Base-by-base conservation (phyloP, 2,329 filamentous ascomycete genomes). In the Claviceps purpurea region DNA sequence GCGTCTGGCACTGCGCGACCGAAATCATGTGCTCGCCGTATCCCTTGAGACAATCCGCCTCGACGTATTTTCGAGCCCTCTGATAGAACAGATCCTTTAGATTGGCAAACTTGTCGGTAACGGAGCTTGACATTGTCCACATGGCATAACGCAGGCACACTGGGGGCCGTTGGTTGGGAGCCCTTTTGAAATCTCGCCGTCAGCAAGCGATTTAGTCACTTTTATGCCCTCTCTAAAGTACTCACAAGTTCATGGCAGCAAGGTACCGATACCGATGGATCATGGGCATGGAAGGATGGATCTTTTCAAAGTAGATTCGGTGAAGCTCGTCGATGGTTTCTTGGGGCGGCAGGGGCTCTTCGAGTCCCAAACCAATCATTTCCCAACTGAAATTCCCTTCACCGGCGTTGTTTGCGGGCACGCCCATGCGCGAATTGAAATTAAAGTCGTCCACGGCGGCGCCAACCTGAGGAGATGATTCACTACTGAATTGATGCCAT, bases 111-210 rank as follows among this genome's bases (percentile, higher is more conserved):
- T 89, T 93, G 54, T 95, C 89, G 3, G 81, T 82, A 44, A 90
- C 78, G 5, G 87, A 85, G 56, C 89, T 90, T n/a, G 91, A 89
- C 61, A 89, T 72, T n/a, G 85, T 87, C 91, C 91, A 97, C 75
- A 97, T 94, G 52, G 87, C 89, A 69, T 98, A 98, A 59, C 93
- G 82, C 49, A 98, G 71, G 57, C 86, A 89, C 34, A 95, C 82
- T 0, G 91, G 89, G 1, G 93, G 91, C 26, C 91, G 81, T 71
- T 89, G 84, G 56, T 82, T 82, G 18, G 89, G 89, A n/a, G 88
- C 81, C 50, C 79, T 83, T 34, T 22, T 37, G 5, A 13, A 13
- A 5, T 14, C 30, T 34, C 22, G 20, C 14, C 2, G 18, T 41
- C 16, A 16, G 16, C 26, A n/a, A 24, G 2, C 14, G 5, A 14